Evolutionary conservation across 345 rosid species (phyloP), one percentile per base, ranked within the genome.

Genomic region (Bruguiera sexangula): DNA sequence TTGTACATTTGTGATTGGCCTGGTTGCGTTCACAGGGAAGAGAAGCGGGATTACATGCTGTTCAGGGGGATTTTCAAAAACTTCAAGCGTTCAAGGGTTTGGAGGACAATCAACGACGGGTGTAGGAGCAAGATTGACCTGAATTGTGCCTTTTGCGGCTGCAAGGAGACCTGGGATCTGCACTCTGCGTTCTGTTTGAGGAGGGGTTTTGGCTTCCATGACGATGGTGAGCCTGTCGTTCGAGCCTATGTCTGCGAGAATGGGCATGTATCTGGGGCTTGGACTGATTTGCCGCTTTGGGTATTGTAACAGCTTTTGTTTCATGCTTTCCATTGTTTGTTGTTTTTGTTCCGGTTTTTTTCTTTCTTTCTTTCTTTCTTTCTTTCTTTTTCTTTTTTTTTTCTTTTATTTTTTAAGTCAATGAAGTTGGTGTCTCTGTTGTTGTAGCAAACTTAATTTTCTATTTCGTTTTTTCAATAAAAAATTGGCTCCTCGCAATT

Each of bases 221-320:
- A 95, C 5, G 98, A 95, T 52, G 98, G 98, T 0, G 98, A 95
- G 68, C 99, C 97, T 0, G 91, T 92, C 30, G 98, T 92, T 16
- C 84, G 99, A 75, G 99, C 99, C 72, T 95, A 83, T 82, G 97
- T 92, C 0, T 95, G 99, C 74, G 97, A 95, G 79, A 92, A 92
- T 78, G 98, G 98, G 4, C 98, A 95, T 74, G 96, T 92, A 67
- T 90, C 96, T 8, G 99, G 99, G 51, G 97, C 98, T 50, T 92
- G 99, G 99, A 95, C 99, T 0, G 77, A 80, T 66, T 78, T 83
- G 65, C 96, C 94, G 11, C 75, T 89, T 30, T 46, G 31, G 73
- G 54, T 62, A 62, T 62, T 51, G 46, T 20, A 22, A 30, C 26
- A 31, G 64, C 55, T 39, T 18, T 15, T 52, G 15, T 27, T 19